These are phyloP conservation scores for Neopestalotiopsis sp. DNA, from an alignment of 2,329 filamentous ascomycete species.

Conservation along the genomic window DNA sequence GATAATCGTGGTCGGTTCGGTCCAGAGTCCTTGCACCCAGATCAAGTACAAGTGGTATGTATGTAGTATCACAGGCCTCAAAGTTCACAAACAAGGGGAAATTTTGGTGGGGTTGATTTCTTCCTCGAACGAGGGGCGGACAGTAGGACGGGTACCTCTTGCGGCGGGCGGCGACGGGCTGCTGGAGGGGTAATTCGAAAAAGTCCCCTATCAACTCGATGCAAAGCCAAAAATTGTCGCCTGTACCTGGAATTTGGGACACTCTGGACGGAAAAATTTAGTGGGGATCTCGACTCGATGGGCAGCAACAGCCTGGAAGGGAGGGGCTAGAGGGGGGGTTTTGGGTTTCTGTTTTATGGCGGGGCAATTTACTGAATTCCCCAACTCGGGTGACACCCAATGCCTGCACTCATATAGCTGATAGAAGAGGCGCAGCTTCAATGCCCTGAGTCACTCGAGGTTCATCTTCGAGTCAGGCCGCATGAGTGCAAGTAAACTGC, in stretches of 20 bases:
- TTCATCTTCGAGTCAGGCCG: background rate
- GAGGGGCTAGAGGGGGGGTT: background rate
- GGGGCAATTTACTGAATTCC: background rate
- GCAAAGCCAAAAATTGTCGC: background rate
- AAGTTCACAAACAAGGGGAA: slow-evolving; percentile 8
- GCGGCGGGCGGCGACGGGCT: background rate
- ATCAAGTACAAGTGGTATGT: background rate
- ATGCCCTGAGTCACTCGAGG: background rate
- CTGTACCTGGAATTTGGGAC: slow-evolving; percentile 1
- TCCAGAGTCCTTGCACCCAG: background rate
- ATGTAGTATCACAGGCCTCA: background rate
- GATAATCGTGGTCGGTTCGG: background rate
- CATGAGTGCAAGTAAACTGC: background rate
- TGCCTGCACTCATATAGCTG: background rate
- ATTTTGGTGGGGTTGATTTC: slow-evolving; percentile 12
- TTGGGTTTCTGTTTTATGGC: slow-evolving; percentile 1
- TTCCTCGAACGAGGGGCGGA: background rate
- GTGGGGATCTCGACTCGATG: slow-evolving; percentile 5
- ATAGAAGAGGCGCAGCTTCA: background rate
- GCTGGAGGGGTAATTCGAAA: background rate
- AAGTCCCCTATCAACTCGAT: background rate
- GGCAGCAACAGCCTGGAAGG: background rate
- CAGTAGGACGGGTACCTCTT: background rate
- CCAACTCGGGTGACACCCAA: background rate
- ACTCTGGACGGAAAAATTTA: background rate